Conservation (phyloP, 768 basidiomycete species). For the Psilocybe sp. region DNA sequence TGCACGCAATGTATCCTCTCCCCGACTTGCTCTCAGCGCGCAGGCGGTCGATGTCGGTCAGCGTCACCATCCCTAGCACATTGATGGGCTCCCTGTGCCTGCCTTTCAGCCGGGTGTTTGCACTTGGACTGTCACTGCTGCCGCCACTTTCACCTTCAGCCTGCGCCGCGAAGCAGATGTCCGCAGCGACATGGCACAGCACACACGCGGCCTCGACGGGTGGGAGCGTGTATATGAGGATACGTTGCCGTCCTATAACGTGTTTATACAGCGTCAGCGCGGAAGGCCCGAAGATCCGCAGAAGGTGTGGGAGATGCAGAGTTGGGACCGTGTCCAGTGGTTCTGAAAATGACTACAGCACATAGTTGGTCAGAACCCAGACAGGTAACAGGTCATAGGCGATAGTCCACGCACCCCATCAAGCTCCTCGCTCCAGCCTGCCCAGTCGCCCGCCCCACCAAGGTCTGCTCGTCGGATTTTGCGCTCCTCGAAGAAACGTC, state of each 20-base stretch:
- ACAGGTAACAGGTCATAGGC: neutral
- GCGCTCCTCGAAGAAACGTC: constrained; percentile 63
- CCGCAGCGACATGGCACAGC: constrained; percentile 67
- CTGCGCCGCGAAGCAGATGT: constrained; percentile 46
- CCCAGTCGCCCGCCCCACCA: constrained; percentile 59
- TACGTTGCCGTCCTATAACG: constrained; percentile 66
- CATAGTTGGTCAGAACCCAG: neutral
- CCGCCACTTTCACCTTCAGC: constrained; percentile 3
- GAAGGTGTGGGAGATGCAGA: constrained; percentile 69
- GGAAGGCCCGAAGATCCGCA: constrained; percentile 78
- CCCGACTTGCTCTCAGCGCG: constrained; percentile 54
- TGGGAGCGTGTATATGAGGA: constrained; percentile 78
- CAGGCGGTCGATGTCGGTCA: constrained; percentile 67
- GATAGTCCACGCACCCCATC: constrained; percentile 39
- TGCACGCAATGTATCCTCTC: constrained; percentile 83
- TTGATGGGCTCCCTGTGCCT: constrained; percentile 51
- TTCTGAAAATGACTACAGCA: constrained; percentile 23
- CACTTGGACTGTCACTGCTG: constrained; percentile 15
- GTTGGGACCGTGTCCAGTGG: constrained; percentile 45
- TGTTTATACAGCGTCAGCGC: constrained; percentile 79
- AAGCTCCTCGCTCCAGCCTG: constrained; percentile 67
- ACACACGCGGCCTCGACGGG: constrained; percentile 80
- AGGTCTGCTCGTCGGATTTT: constrained; percentile 48
- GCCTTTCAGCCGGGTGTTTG: constrained; percentile 16
- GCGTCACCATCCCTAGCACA: constrained; percentile 78